Evolutionary conservation across 2,329 filamentous ascomycete genomes (phyloP).

Genomic region (Arachnomyces sp.): DNA sequence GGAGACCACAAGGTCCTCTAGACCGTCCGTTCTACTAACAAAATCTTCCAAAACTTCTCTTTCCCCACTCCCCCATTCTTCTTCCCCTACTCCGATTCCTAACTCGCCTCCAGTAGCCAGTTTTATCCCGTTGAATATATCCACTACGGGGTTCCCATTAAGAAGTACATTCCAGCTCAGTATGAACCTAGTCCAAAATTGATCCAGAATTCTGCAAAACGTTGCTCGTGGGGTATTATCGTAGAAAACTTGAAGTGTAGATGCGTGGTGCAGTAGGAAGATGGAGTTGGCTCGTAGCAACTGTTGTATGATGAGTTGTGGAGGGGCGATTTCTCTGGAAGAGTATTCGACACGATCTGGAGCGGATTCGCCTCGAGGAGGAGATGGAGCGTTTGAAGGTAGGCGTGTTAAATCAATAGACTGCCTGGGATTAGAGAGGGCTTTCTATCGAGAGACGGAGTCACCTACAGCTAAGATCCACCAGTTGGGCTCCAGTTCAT

Average conservation of each 20-base stretch:
- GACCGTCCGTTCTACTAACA: conserved; percentile 65
- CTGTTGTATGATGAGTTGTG: conserved; percentile 68
- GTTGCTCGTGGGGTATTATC: conserved; percentile 54
- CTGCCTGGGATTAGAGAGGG: conserved; percentile 32
- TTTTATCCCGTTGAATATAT: conserved; percentile 75
- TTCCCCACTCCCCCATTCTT: conserved; percentile 89
- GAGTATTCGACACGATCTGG: conserved; percentile 64
- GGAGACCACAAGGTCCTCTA: conserved; percentile 81
- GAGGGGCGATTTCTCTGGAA: conserved; percentile 78
- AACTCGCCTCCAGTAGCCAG: conserved; percentile 84
- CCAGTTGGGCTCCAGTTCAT: conserved; percentile 85
- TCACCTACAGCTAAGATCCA: conserved; percentile 80
- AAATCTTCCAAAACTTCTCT: conserved; percentile 89
- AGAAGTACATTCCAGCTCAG: conserved; percentile 77
- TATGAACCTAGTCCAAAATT: conserved; percentile 69
- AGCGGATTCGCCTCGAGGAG: conserved; percentile 19
- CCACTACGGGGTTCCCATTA: conserved; percentile 76
- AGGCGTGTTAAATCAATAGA: conserved; percentile 75
- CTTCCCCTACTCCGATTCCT: conserved; percentile 88
- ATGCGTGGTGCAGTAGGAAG: conserved; percentile 81
- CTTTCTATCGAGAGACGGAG: conserved; percentile 6
- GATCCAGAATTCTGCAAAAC: conserved; percentile 64
- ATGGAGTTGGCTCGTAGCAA: conserved; percentile 71
- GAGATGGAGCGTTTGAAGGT: conserved; percentile 40
- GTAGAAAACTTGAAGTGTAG: conserved; percentile 63